Base-by-base conservation (phyloP, 2,329 filamentous ascomycete genomes). In the Albifimbria verrucaria region DNA sequence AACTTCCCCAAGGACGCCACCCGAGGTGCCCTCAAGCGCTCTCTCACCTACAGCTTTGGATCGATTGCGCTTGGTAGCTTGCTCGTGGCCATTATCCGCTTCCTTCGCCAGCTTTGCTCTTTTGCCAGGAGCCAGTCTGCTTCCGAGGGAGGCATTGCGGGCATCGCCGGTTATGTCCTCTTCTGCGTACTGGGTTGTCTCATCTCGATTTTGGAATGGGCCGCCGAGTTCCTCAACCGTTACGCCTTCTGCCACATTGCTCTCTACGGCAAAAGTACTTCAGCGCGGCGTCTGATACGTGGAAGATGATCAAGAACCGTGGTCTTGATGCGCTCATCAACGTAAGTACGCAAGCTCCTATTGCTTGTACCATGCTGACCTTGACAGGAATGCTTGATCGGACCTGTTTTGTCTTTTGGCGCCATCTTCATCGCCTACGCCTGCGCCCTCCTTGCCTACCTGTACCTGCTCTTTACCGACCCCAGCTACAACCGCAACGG, bases 181-280 rank as follows among this genome's bases (percentile, higher is more conserved):
- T 90, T 90, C 68, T 95, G 90, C 68, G 68, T 91, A 48, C 72
- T 96, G 1, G 82, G 86, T 12, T 96, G 90, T 67, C 66, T 97
- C 46, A 86, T 97, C 52, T 75, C 81, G 2, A 65, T 96, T 2
- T 73, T 97, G 2, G 84, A 96, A 60, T 97, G 93, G 92, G 87
- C 87, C 1, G 84, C 94, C 1, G 80, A 91, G 58, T 94, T 96
- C 64, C 79, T 96, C 72, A 97, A 97, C 72, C 85, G 91, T 61
- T 96, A 95, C 61, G 92, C 92, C 1, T 96, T 95, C 71, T 92
- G 86, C 25, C 91, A 97, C 66, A 96, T 97, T 65, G 92, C 93
- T 0, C 78, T 97, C 0, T 97, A 97, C 66, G 93, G 93, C 18
- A 95, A 95, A 69, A 75, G 1, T 97, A 97, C 67, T 81, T 97